phyloP scores from a whole-genome alignment of 2,329 filamentous ascomycete genomes.

The Colletotrichum noveboracense region DNA sequence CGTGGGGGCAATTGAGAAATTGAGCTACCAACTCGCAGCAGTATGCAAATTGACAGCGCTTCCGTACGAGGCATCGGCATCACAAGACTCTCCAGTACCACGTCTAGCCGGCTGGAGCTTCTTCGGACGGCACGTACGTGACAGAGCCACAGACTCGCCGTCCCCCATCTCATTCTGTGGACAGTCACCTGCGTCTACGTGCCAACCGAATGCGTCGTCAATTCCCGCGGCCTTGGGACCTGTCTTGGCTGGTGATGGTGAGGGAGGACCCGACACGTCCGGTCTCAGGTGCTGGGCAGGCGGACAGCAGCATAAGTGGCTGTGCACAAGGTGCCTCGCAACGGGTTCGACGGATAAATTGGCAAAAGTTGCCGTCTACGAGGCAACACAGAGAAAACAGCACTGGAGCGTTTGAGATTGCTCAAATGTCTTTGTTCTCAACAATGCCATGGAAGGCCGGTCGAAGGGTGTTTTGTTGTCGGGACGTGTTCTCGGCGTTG shows the following conservation, averaged over 20 bases:
- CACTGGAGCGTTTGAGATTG: neutral
- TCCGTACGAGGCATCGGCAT: neutral
- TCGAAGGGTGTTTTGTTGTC: neutral
- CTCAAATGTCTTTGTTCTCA: neutral
- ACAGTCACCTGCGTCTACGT: neutral
- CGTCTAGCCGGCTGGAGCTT: neutral
- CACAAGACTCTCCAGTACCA: neutral
- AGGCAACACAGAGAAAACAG: neutral
- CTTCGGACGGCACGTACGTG: neutral
- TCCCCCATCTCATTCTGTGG: neutral
- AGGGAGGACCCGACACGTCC: constrained; percentile 5
- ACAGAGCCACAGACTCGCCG: neutral
- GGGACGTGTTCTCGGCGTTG: neutral
- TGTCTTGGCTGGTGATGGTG: constrained; percentile 5
- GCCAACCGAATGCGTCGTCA: neutral
- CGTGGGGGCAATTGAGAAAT: neutral
- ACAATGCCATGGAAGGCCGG: neutral
- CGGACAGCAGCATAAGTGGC: neutral
- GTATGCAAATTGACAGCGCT: neutral
- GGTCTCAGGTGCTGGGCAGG: constrained; percentile 9
- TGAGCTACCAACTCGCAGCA: neutral
- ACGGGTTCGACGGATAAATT: neutral
- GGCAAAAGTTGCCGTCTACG: neutral
- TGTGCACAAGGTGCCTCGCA: neutral
- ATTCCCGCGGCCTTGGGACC: neutral